Conservation (phyloP, 1,284 basidiomycete species). For the Chalciporus sp. region DNA sequence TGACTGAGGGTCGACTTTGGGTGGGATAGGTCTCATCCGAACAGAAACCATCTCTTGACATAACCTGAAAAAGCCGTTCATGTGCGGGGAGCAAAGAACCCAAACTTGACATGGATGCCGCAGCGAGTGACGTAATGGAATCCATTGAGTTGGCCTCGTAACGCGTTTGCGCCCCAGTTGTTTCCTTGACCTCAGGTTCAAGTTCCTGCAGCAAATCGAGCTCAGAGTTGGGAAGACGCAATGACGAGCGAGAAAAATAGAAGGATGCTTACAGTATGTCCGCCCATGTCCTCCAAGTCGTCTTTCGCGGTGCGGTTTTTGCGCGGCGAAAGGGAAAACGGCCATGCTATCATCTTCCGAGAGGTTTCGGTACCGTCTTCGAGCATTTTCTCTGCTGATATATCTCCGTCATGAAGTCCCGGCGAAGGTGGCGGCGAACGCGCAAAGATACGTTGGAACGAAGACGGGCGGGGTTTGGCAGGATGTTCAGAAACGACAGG, state of each 20-base stretch:
- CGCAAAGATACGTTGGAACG: slow-evolving; percentile 35
- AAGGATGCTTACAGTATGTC: slow-evolving; percentile 6
- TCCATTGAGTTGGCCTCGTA: slow-evolving; percentile 6
- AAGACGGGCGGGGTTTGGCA: slow-evolving; percentile 19
- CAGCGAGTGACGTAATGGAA: slow-evolving; percentile 18
- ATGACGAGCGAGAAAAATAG: not conserved
- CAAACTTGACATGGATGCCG: slow-evolving; percentile 32
- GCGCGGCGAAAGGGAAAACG: slow-evolving; percentile 32
- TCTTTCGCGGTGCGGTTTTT: slow-evolving; percentile 15
- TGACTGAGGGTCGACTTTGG: not conserved
- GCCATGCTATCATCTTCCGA: slow-evolving; percentile 33
- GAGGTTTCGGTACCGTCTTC: slow-evolving; percentile 22
- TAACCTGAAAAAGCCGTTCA: slow-evolving; percentile 28
- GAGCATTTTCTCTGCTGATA: not conserved
- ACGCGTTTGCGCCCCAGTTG: not conserved
- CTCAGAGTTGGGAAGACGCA: slow-evolving; percentile 1
- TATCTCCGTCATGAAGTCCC: slow-evolving; percentile 3
- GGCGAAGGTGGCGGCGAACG: slow-evolving; percentile 28
- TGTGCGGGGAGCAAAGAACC: slow-evolving; percentile 32
- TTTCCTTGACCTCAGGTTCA: slow-evolving; percentile 2
- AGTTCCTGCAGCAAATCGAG: slow-evolving; percentile 4
- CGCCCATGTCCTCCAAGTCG: not conserved
- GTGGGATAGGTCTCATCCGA: slow-evolving; percentile 3
- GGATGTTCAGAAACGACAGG: slow-evolving; percentile 24
- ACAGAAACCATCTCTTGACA: slow-evolving; percentile 7